Percentiles rank a stretch among this genome's conserved stretches.
These are phyloP conservation scores for Pistacia vera DNA, from an alignment of 345 rosid genomes.

Conservation along the genomic window DNA sequence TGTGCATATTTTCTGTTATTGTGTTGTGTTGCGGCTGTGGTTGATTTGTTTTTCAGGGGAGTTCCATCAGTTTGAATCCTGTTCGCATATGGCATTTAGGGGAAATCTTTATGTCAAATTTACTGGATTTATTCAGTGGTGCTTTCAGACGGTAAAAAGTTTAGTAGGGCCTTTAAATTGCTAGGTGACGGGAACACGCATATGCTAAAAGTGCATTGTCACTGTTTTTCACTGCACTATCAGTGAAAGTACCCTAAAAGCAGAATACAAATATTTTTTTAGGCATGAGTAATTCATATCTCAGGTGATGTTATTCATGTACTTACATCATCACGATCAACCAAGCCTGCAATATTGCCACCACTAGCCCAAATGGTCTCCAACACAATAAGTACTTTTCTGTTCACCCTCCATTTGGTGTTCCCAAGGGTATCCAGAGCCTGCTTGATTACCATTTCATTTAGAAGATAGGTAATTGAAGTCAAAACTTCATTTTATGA, in stretches of 20 bases:
- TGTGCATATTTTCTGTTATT: no score
- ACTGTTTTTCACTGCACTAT: neutral
- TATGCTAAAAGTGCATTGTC: neutral
- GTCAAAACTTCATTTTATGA: slow-evolving; percentile 10
- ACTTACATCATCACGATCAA: slow-evolving; percentile 90
- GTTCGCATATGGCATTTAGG: neutral
- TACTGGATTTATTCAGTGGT: neutral
- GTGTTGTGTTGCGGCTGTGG: no score
- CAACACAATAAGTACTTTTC: slow-evolving; percentile 66
- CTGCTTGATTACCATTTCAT: slow-evolving; percentile 34
- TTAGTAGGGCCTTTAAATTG: neutral
- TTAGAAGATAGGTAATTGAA: neutral
- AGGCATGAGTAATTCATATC: slow-evolving; percentile 3
- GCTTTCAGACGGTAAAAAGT: slow-evolving; percentile 9
- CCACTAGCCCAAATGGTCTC: slow-evolving; percentile 92
- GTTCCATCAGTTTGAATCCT: neutral
- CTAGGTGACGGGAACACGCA: neutral
- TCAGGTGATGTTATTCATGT: slow-evolving; percentile 11
- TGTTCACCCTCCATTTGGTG: slow-evolving; percentile 95
- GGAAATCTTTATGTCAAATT: neutral
- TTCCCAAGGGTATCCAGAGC: slow-evolving; percentile 96
- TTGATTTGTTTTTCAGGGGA: no score
- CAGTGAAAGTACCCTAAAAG: neutral
- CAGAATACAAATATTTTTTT: slow-evolving; percentile 4
- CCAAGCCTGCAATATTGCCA: slow-evolving; percentile 83